phyloP scores from a whole-genome alignment of 2,329 filamentous ascomycete genomes.

The Cercospora nicotianae region DNA sequence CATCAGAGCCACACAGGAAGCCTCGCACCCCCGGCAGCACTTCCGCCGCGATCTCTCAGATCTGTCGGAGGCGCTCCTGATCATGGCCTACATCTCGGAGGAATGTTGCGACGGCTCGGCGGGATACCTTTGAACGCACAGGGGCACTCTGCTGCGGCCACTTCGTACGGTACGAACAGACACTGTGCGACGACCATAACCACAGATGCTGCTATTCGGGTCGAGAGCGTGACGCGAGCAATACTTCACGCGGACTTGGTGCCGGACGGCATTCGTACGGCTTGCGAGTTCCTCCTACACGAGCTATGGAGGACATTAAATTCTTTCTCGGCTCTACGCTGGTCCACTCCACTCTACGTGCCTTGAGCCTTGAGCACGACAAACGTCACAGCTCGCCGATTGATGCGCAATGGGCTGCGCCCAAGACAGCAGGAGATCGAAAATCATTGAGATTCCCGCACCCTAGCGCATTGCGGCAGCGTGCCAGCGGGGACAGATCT shows the following conservation, averaged over 20 bases:
- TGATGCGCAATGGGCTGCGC: not conserved
- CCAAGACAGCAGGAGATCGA: conserved; percentile 6
- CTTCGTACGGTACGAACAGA: not conserved
- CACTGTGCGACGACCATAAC: not conserved
- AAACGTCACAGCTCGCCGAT: conserved; percentile 4
- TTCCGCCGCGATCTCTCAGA: not conserved
- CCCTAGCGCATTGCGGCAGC: conserved; percentile 9
- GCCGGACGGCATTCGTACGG: not conserved
- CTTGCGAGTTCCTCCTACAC: not conserved
- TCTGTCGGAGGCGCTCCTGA: not conserved
- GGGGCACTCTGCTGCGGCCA: not conserved
- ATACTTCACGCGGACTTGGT: not conserved
- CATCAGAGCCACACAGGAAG: not conserved
- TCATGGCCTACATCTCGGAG: not conserved
- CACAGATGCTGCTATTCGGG: not conserved
- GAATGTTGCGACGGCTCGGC: not conserved
- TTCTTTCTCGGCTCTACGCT: not conserved
- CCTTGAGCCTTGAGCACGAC: not conserved
- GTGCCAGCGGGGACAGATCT: conserved; percentile 9
- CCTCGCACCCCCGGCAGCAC: not conserved
- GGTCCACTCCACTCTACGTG: not conserved
- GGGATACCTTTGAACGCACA: not conserved
- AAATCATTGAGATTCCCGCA: not conserved
- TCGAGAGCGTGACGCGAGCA: not conserved
- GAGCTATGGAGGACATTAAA: not conserved